Base-by-base conservation (phyloP, 139 green algal species). In the Coelastrella sp. region DNA sequence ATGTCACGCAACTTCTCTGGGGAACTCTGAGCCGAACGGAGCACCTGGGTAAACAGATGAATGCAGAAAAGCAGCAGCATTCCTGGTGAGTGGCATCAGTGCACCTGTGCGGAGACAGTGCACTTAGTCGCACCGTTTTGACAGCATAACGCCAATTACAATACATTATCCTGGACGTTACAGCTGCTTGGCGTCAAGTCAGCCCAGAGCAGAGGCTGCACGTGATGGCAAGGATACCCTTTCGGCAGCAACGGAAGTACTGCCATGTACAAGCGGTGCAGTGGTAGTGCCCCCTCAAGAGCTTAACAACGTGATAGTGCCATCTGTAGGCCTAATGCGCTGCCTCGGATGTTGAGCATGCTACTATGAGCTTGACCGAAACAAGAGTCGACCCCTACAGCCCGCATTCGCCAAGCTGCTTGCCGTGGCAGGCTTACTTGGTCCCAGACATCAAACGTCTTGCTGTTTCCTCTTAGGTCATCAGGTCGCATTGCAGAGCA, bases 41-140 rank as follows among this genome's bases (percentile, higher is more conserved):
- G 43, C 27, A 85, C 64, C 79, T 85, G 79, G n/a, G n/a, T n/a
- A n/a, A n/a, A n/a, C n/a, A n/a, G n/a, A n/a, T 45, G 62, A 38
- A 8, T 23, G 17, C 1, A 71, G 6, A 4, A 71, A 45, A 67
- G 1, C 21, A 67, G 27, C 27, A 71, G 4, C 57, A 66, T 34
- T 34, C 57, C 57, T 34, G 11, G 57, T 23, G 6, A 66, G 57
- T 34, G 57, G 13, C 19, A n/a, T n/a, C n/a, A n/a, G n/a, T n/a
- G n/a, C n/a, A n/a, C n/a, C n/a, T n/a, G n/a, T n/a, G n/a, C n/a
- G n/a, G n/a, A n/a, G n/a, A n/a, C n/a, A 9, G 1, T 66, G 57
- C 57, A 2, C 13, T 5, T 2, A 66, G 57, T 23, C 19, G 57
- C 57, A 30, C n/a, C n/a, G n/a, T n/a, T n/a, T n/a, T n/a, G n/a